These are phyloP conservation scores for Glutinoglossum americanum DNA, from an alignment of 495 filamentous ascomycete species.

Conservation along the genomic window DNA sequence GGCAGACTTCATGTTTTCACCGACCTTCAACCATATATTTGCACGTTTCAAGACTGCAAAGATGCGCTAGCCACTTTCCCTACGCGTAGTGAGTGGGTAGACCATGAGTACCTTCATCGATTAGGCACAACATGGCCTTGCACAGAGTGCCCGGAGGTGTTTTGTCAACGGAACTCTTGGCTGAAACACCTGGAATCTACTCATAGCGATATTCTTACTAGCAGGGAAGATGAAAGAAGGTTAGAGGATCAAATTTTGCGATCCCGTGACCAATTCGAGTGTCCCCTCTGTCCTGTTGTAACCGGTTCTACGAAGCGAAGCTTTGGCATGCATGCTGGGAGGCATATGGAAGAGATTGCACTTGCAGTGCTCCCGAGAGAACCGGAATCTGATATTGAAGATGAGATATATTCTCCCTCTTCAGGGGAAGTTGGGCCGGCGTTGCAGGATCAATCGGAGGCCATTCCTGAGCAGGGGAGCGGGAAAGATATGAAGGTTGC, in stretches of 20 bases:
- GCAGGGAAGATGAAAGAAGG: neutral
- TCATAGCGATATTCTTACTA: neutral
- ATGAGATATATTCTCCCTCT: too few relatives aligned
- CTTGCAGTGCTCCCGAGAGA: constrained; percentile 10
- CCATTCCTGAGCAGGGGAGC: too few relatives aligned
- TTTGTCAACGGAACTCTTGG: neutral
- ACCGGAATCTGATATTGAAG: too few relatives aligned
- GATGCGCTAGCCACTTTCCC: constrained; percentile 11
- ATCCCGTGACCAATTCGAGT: neutral
- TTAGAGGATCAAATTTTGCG: neutral
- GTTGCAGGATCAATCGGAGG: too few relatives aligned
- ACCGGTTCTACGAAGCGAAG: constrained; percentile 4
- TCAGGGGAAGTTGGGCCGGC: too few relatives aligned
- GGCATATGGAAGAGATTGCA: constrained; percentile 14
- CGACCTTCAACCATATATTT: constrained; percentile 18
- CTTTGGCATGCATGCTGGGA: constrained; percentile 10
- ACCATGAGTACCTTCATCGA: constrained; percentile 15
- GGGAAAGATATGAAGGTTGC: too few relatives aligned
- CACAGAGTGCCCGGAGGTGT: neutral
- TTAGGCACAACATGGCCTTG: constrained; percentile 4
- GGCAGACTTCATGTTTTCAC: constrained; percentile 15
- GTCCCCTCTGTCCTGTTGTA: constrained; percentile 6
- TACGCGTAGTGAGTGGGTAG: constrained; percentile 11
- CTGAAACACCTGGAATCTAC: neutral
- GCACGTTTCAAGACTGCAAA: constrained; percentile 13